Evolutionary conservation across 768 basidiomycete species (phyloP), one percentile per base, ranked within the genome.

Genomic region (Tulasnella sp.): DNA sequence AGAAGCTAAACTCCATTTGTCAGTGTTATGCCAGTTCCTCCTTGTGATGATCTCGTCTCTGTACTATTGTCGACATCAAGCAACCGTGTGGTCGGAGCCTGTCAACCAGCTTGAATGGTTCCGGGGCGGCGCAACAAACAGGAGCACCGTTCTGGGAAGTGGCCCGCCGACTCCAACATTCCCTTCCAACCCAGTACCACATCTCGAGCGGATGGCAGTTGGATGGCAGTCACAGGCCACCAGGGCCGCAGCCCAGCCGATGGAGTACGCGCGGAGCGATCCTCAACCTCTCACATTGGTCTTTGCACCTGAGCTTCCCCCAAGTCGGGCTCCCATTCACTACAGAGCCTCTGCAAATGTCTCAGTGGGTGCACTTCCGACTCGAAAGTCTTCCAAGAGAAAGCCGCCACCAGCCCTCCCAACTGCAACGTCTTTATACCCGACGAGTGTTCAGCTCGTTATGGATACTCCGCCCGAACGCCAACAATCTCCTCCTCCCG

Each of bases 91-190:
- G 58, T 38, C 50, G 8, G 32, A 44, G 3, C 8, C n/a, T 23
- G 58, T 59, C 38, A 27, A 47, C 4, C 45, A 59, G 15, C 50
- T 59, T 47, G 47, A 59, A 59, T 59, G 58, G 58, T 59, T 59
- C 58, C 30, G 29, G 13, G 58, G 58, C 23, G 58, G 58, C 1
- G 58, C 47, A 30, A 41, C 45, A 38, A 26, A 29, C 5, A 59
- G 34, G 48, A 49, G 47, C 32, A 30, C 27, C 19, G 42, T 21
- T 38, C 23, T 59, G 24, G 15, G 23, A 21, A 59, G 58, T 41
- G 30, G 32, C 19, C 58, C 58, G 11, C 50, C 58, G 5, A 17
- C 27, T 0, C 58, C 58, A 50, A 49, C 58, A 30, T 50, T 50
- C 23, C 48, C 48, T 19, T 51, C 45, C 21, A 9, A 38, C 8